Conservation (phyloP, 306 rosid genomes). For the Castanea crenata region DNA sequence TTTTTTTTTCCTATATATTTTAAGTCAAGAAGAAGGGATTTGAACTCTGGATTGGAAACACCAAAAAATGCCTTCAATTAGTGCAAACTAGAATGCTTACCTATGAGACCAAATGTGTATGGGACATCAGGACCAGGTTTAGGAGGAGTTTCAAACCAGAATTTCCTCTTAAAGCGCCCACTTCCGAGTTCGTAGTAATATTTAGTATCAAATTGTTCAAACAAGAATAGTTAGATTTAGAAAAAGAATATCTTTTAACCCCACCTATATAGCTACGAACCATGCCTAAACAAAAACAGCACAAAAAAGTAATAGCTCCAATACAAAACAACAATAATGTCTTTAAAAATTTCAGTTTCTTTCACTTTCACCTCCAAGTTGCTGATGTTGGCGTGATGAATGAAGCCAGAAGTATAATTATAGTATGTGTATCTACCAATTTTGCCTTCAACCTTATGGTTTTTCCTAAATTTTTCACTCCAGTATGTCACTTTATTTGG, state of each 20-base stretch:
- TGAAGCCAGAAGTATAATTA: slow-evolving; percentile 64
- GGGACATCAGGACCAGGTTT: slow-evolving; percentile 79
- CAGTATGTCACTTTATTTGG: slow-evolving; percentile 54
- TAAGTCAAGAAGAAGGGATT: no score
- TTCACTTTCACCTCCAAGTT: slow-evolving; percentile 29
- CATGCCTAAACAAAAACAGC: not conserved
- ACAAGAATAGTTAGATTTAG: not conserved
- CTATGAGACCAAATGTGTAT: slow-evolving; percentile 84
- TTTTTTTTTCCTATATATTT: no score
- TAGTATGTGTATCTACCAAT: slow-evolving; percentile 42
- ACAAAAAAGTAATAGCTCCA: no score
- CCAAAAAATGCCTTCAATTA: not conserved
- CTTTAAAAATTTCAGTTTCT: not conserved
- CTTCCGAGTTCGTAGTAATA: slow-evolving; percentile 70
- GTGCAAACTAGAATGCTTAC: slow-evolving; percentile 25
- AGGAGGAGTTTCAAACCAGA: slow-evolving; percentile 87
- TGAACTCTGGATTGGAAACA: not conserved
- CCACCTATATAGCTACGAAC: not conserved
- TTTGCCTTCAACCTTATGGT: slow-evolving; percentile 37
- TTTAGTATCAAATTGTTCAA: slow-evolving; percentile 55
- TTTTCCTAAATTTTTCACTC: slow-evolving; percentile 25
- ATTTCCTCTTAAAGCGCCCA: slow-evolving; percentile 48
- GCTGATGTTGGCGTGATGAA: slow-evolving; percentile 55
- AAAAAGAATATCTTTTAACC: no score
- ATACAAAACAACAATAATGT: no score